Conservation (phyloP, 768 basidiomycete genomes). For the Rhodotorula toruloides region DNA sequence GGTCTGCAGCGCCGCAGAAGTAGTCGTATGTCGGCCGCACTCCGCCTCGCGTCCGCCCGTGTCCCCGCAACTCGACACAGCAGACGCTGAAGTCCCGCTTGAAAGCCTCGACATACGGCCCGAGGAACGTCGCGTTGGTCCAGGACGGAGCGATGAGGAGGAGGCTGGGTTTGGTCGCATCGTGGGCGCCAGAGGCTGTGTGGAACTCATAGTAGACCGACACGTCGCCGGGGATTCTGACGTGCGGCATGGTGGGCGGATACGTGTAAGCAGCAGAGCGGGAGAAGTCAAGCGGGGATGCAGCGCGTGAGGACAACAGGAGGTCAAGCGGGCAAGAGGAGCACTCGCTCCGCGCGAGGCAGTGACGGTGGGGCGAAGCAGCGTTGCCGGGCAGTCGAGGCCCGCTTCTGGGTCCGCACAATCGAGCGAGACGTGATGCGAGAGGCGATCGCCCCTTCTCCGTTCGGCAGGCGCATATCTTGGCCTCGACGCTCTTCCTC, state of each 20-base stretch:
- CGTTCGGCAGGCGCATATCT: too few species aligned
- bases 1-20: neutral
- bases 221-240: conserved; percentile 2
- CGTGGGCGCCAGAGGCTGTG: neutral
- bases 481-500: too few species aligned
- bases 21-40: conserved; percentile 5
- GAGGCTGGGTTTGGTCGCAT: conserved; percentile 8
- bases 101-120: conserved; percentile 15
- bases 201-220: conserved; percentile 23
- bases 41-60: neutral
- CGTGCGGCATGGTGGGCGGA: conserved; percentile 4
- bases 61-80: conserved; percentile 6
- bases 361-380: too few species aligned
- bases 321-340: too few species aligned
- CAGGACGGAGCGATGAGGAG: conserved; percentile 19
- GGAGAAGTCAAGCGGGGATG: too few species aligned
- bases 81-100: conserved; percentile 4
- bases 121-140: conserved; percentile 2
- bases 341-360: too few species aligned
- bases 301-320: neutral
- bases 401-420: too few species aligned
- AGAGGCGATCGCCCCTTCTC: too few species aligned
- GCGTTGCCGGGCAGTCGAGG: too few species aligned
- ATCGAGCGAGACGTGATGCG: too few species aligned
- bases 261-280: neutral